phyloP scores from a whole-genome alignment of 306 rosid genomes.

The Argentina anserina region DNA sequence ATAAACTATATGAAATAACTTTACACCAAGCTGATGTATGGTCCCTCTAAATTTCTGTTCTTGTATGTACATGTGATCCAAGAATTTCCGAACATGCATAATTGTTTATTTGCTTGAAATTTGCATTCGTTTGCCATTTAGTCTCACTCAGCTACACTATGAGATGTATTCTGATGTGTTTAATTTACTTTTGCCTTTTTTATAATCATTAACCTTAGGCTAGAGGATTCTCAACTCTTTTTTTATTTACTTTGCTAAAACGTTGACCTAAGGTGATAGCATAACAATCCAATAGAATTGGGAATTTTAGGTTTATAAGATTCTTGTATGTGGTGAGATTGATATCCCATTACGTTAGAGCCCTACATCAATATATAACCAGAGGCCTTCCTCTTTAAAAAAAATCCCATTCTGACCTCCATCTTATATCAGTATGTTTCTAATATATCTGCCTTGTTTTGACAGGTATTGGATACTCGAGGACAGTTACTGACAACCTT shows the following conservation, averaged over 20 bases:
- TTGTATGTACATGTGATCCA: neutral
- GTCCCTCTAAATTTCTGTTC: neutral
- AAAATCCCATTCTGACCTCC: neutral
- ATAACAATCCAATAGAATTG: neutral
- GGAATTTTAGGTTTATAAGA: neutral
- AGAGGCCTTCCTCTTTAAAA: neutral
- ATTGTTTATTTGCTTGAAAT: neutral
- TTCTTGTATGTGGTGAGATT: neutral
- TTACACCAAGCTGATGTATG: neutral
- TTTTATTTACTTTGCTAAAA: neutral
- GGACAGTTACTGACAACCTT: conserved; percentile 60
- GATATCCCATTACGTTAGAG: neutral
- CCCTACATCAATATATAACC: neutral
- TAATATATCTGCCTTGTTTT: neutral
- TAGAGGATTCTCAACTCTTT: neutral
- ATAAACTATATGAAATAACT: neutral
- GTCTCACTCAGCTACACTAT: neutral
- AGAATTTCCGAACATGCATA: neutral
- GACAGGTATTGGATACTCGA: conserved; percentile 57
- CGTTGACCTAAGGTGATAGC: neutral
- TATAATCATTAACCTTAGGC: neutral
- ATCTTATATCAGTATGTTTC: neutral
- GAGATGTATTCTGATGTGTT: neutral
- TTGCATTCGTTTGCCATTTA: neutral
- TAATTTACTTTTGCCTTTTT: neutral